A percentile compares a stretch with the other conserved stretches of the same genome.
Evolutionary conservation across 768 basidiomycete genomes (phyloP).

Genomic region (Mycena maculata): DNA sequence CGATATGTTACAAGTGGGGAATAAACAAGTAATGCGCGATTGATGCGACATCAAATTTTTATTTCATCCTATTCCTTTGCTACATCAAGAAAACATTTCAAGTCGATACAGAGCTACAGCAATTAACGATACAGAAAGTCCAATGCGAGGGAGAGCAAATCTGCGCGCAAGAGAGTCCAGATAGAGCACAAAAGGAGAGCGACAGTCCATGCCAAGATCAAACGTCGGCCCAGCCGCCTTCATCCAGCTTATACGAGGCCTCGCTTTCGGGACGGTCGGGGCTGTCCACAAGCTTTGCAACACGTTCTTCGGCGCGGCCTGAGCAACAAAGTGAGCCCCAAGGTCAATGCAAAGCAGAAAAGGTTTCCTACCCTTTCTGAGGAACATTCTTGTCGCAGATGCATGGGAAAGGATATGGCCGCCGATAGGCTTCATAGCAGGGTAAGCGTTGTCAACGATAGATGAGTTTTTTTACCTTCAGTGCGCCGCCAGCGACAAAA

Average conservation of each 20-base stretch:
- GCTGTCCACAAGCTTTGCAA: constrained; percentile 90
- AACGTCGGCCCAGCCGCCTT: constrained; percentile 91
- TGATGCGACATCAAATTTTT: neutral
- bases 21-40: no score
- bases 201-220: constrained; percentile 40
- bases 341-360: neutral
- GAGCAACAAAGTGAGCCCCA: neutral
- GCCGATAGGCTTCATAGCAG: constrained; percentile 70
- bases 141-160: constrained; percentile 19
- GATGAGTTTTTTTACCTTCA: constrained; percentile 70
- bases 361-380: constrained; percentile 77
- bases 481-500: constrained; percentile 92
- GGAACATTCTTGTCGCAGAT: constrained; percentile 87
- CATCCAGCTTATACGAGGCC: constrained; percentile 91
- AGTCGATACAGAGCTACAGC: constrained; percentile 23
- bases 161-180: neutral
- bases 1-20: no score
- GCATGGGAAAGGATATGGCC: constrained; percentile 91
- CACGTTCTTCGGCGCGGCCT: constrained; percentile 92
- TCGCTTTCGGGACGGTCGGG: constrained; percentile 92
- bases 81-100: neutral
- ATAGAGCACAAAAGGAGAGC: neutral
- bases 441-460: neutral
- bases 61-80: neutral
- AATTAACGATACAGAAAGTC: constrained; percentile 29